These are phyloP conservation scores for Whalleya microplaca DNA, from an alignment of 2,329 filamentous ascomycete genomes.

Conservation along the genomic window DNA sequence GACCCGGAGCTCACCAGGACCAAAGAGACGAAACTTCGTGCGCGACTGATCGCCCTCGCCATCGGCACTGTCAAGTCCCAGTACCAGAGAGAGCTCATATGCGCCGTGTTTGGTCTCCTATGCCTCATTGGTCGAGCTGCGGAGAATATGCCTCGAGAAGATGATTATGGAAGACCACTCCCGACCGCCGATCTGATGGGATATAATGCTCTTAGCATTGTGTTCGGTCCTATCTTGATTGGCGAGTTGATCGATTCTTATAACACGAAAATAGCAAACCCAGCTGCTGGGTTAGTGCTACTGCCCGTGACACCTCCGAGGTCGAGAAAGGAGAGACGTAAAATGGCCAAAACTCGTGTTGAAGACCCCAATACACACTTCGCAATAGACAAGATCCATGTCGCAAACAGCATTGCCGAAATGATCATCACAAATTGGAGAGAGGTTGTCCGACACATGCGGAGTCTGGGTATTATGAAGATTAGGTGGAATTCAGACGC, in stretches of 20 bases:
- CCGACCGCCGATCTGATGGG: constrained; percentile 65
- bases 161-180: constrained; percentile 54
- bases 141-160: constrained; percentile 56
- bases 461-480: constrained; percentile 45
- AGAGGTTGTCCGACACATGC: constrained; percentile 65
- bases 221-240: constrained; percentile 67
- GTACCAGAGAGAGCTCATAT: constrained; percentile 66
- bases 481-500: constrained; percentile 16
- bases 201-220: constrained; percentile 63
- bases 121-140: constrained; percentile 63
- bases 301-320: constrained; percentile 49
- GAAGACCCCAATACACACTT: constrained; percentile 30
- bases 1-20: constrained; percentile 56
- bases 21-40: constrained; percentile 60
- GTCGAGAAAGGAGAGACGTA: constrained; percentile 46
- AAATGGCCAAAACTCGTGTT: constrained; percentile 30
- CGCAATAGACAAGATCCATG: constrained; percentile 57
- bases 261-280: constrained; percentile 49
- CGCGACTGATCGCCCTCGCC: constrained; percentile 67
- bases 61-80: constrained; percentile 62
- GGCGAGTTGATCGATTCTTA: constrained; percentile 60
- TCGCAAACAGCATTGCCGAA: constrained; percentile 63
- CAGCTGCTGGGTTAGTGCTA: constrained; percentile 46
- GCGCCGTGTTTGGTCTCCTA: constrained; percentile 67
- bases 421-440: constrained; percentile 71